phyloP scores from a whole-genome alignment of 1,284 basidiomycete genomes.

The Pholiota adiposa region DNA sequence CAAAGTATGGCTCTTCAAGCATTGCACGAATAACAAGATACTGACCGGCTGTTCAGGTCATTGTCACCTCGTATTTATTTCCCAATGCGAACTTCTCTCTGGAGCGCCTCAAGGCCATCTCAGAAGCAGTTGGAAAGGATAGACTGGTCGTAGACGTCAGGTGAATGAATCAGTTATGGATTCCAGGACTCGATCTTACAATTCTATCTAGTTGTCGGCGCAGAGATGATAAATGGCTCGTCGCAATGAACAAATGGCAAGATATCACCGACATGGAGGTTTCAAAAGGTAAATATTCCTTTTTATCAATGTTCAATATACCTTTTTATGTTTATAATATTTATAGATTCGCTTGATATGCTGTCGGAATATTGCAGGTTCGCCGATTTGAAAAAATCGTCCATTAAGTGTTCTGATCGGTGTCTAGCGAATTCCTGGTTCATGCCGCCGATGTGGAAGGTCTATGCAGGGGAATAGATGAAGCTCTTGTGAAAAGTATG shows the following conservation, averaged over 20 bases:
- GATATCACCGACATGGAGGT: conserved; percentile 95
- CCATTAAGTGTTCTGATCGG: conserved; percentile 3
- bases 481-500: conserved; percentile 84
- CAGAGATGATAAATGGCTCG: conserved; percentile 81
- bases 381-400: conserved; percentile 14
- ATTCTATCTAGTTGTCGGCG: conserved; percentile 74
- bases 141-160: conserved; percentile 94
- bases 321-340: neutral
- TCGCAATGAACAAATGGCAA: conserved; percentile 99
- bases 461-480: conserved; percentile 95
- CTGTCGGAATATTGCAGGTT: conserved; percentile 82
- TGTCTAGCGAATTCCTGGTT: conserved; percentile 86
- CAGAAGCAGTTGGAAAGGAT: conserved; percentile 80
- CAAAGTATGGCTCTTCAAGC: conserved; percentile 63
- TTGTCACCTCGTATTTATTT: conserved; percentile 97
- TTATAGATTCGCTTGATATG: conserved; percentile 69
- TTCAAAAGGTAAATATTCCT: conserved; percentile 62
- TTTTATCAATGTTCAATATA: neutral
- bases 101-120: conserved; percentile 71
- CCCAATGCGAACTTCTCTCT: conserved; percentile 81
- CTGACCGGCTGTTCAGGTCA: conserved; percentile 64
- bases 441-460: conserved; percentile 99
- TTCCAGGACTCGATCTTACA: neutral
- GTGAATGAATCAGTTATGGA: conserved; percentile 42
- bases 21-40: neutral